Conservation (phyloP, 2,329 filamentous ascomycete genomes). For the Penicillium psychrosexuale region DNA sequence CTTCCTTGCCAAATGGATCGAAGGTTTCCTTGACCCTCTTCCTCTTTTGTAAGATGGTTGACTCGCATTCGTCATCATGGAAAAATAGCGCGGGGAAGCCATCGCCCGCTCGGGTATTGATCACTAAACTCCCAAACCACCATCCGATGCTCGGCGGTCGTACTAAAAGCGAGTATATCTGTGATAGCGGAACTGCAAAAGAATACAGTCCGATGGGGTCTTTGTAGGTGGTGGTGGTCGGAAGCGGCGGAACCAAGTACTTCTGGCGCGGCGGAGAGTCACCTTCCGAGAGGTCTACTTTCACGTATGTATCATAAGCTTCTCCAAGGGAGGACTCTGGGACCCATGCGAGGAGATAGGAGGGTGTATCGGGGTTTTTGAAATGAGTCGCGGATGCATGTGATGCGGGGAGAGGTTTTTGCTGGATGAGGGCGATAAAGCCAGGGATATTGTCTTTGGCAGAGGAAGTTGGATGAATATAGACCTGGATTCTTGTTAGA, state of each 20-base stretch:
- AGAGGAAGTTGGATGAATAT: constrained; percentile 89
- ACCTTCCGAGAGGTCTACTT: constrained; percentile 83
- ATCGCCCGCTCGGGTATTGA: constrained; percentile 87
- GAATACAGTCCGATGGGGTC: constrained; percentile 74
- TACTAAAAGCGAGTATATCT: constrained; percentile 86
- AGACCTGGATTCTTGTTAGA: constrained; percentile 60
- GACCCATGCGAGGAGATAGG: constrained; percentile 86
- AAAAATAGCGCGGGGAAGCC: constrained; percentile 96
- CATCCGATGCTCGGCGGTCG: constrained; percentile 90
- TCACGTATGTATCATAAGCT: constrained; percentile 84
- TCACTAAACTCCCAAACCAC: constrained; percentile 96
- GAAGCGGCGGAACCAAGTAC: constrained; percentile 87
- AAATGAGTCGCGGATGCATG: constrained; percentile 40
- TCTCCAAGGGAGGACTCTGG: constrained; percentile 86
- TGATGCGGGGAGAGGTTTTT: constrained; percentile 58
- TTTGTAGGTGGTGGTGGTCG: constrained; percentile 74
- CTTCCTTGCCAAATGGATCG: constrained; percentile 81
- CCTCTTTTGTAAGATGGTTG: constrained; percentile 91
- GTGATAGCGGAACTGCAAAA: constrained; percentile 84
- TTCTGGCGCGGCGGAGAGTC: constrained; percentile 79
- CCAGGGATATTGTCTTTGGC: constrained; percentile 94
- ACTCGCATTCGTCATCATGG: constrained; percentile 94
- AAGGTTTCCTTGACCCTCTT: constrained; percentile 78
- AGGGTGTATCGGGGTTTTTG: constrained; percentile 55
- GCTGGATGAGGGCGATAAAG: constrained; percentile 88